A percentile compares a stretch with the other conserved stretches of the same genome.
Conservation (phyloP, 2,329 filamentous ascomycete genomes). For the Reticulascus tulasneorum region DNA sequence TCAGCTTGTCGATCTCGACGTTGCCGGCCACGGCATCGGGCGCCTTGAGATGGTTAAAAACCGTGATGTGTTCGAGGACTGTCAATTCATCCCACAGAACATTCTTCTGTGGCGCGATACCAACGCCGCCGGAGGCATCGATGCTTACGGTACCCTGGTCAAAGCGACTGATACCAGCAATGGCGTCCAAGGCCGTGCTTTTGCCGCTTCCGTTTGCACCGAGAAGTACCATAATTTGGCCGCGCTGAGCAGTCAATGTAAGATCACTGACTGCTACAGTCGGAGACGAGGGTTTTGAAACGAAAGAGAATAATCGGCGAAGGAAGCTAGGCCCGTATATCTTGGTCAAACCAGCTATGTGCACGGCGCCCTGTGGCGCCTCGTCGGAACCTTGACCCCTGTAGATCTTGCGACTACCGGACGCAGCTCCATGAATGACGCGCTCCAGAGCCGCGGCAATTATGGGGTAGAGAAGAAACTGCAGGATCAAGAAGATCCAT, state of each 20-base stretch:
- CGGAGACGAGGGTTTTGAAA: slow-evolving; percentile 48
- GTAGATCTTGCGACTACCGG: slow-evolving; percentile 43
- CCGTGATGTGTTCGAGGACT: slow-evolving; percentile 64
- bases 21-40: slow-evolving; percentile 40
- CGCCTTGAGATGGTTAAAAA: slow-evolving; percentile 68
- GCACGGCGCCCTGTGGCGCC: slow-evolving; percentile 56
- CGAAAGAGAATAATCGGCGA: slow-evolving; percentile 44
- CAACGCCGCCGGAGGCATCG: slow-evolving; percentile 68
- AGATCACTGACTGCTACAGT: slow-evolving; percentile 76
- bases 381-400: slow-evolving; percentile 22
- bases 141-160: slow-evolving; percentile 64
- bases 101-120: slow-evolving; percentile 72
- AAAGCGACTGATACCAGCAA: slow-evolving; percentile 24
- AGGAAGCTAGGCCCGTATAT: slow-evolving; percentile 66
- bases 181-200: slow-evolving; percentile 52
- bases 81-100: slow-evolving; percentile 72
- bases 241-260: slow-evolving; percentile 65
- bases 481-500: slow-evolving; percentile 72
- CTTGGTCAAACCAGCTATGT: slow-evolving; percentile 71
- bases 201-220: slow-evolving; percentile 71
- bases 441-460: slow-evolving; percentile 72
- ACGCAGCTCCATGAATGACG: slow-evolving; percentile 43
- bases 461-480: slow-evolving; percentile 73
- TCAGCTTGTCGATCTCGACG: slow-evolving; percentile 39
- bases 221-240: slow-evolving; percentile 80